Base-by-base conservation (phyloP, 768 basidiomycete genomes). In the Xerocomellus chrysenteron region DNA sequence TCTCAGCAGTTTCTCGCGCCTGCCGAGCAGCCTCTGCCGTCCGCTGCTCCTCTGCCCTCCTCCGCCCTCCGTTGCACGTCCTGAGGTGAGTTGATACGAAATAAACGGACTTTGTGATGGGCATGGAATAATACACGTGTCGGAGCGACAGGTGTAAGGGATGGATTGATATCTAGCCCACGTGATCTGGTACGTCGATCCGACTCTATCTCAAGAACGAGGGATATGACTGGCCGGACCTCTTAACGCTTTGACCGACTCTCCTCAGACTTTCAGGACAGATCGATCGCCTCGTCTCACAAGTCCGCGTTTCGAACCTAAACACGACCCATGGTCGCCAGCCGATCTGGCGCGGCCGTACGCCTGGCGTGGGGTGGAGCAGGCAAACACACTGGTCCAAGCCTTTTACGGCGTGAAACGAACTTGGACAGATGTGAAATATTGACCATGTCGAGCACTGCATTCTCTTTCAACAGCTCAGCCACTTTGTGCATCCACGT, bases 401-500 rank as follows among this genome's bases (percentile, higher is more conserved):
- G 2, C 32, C 32, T 32, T 10, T 32, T 32, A 32, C 11, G 32
- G 32, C 32, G 32, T 10, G 32, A 32, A 32, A 32, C 32, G 32
- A 32, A 32, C 48, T 12, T 10, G 50, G 16, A 32, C 9, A 30
- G 19, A 12, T 6, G 44, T 48, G 30, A 47, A 47, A 39, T 12
- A 52, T 49, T 26, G 39, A 63, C 65, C 61, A 59, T 87, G 63
- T 90, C 82, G 17, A 89, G 69, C 19, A 76, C 70, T 4, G 78
- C 73, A 61, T 86, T 90, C 71, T 90, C 88, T 66, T 78, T 80
- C 51, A 79, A 65, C 3, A 79, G 26, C 26, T 26, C 26, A 26
- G 58, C 14, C 63, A 66, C 2, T 4, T 4, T n/a, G 26, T 26
- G 68, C 65, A 24, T 80, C 71, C 16, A 74, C 54, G 53, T 72